A percentile compares a stretch with the other conserved stretches of the same genome.
Evolutionary conservation across 345 rosid species (phyloP).

Genomic region (Erysimum cheiranthoides): DNA sequence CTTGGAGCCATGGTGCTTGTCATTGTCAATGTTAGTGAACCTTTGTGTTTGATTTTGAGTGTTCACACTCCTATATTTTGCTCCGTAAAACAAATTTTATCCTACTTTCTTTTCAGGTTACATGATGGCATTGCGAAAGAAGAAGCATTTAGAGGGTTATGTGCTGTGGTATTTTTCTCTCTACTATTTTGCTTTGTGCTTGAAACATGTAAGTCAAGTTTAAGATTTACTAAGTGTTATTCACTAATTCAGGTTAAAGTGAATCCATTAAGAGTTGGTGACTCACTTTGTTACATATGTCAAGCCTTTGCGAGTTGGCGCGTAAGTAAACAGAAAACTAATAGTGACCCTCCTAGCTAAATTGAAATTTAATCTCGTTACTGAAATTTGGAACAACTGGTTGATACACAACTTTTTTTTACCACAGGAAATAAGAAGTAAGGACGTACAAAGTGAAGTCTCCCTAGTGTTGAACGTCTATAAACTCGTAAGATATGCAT

Average conservation of each 20-base stretch:
- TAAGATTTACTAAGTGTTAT: not conserved
- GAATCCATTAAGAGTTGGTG: slow-evolving; percentile 83
- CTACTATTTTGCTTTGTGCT: not conserved
- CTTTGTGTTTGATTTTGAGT: slow-evolving; percentile 4
- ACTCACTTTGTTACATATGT: slow-evolving; percentile 77
- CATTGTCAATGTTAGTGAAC: slow-evolving; percentile 76
- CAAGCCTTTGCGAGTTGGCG: slow-evolving; percentile 94
- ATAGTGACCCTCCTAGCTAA: not conserved
- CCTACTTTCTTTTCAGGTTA: slow-evolving; percentile 56
- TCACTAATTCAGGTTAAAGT: slow-evolving; percentile 60
- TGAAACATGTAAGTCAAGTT: not conserved
- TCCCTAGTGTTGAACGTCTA: slow-evolving; percentile 62
- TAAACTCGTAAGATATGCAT: slow-evolving; percentile 59
- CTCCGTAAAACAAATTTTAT: not conserved
- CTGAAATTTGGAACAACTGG: not conserved
- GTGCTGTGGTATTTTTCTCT: slow-evolving; percentile 69
- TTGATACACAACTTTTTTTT: not conserved
- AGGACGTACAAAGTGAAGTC: slow-evolving; percentile 9
- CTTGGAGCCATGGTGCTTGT: slow-evolving; percentile 89
- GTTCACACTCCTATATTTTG: not conserved
- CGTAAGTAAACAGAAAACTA: slow-evolving; percentile 56
- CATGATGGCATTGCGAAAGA: slow-evolving; percentile 92
- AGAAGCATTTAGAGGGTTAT: slow-evolving; percentile 92
- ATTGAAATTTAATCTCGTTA: not conserved
- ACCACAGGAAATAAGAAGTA: slow-evolving; percentile 77